These are phyloP conservation scores for Lodderomyces jiufengensis DNA, from an alignment of 1,139 yeast species.

Conservation along the genomic window DNA sequence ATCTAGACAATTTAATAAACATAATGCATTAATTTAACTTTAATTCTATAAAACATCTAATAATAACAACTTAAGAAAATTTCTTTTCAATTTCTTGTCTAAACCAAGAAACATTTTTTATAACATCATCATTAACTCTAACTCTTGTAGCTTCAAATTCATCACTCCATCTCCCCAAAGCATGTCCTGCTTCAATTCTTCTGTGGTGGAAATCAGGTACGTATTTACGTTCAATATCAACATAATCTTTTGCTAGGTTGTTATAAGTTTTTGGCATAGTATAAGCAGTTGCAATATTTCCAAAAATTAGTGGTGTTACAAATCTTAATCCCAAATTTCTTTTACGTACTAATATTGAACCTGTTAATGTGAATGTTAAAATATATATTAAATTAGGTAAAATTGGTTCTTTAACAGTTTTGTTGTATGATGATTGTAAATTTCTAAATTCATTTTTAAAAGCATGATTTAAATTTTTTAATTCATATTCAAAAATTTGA, in stretches of 20 bases:
- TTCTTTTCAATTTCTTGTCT: slow-evolving; percentile 16
- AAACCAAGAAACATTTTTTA: slow-evolving; percentile 21
- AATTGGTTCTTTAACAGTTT: slow-evolving; percentile 40
- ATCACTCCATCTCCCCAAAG: slow-evolving; percentile 14
- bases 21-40: background rate
- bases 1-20: background rate
- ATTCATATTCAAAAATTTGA: slow-evolving; percentile 38
- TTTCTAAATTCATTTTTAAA: slow-evolving; percentile 34
- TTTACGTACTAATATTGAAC: slow-evolving; percentile 50
- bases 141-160: slow-evolving; percentile 13
- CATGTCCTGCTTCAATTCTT: slow-evolving; percentile 16
- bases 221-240: slow-evolving; percentile 51
- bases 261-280: slow-evolving; percentile 37
- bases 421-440: slow-evolving; percentile 22
- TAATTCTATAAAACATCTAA: slow-evolving; percentile 5
- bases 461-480: slow-evolving; percentile 45
- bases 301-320: slow-evolving; percentile 47
- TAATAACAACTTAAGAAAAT: slow-evolving; percentile 3
- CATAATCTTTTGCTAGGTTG: slow-evolving; percentile 18
- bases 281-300: slow-evolving; percentile 36
- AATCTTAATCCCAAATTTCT: slow-evolving; percentile 49
- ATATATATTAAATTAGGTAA: slow-evolving; percentile 54
- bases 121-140: slow-evolving; percentile 16
- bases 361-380: slow-evolving; percentile 51
- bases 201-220: slow-evolving; percentile 34